phyloP scores from a whole-genome alignment of 768 basidiomycete species.

The Chalciporus pseudorubinellus region DNA sequence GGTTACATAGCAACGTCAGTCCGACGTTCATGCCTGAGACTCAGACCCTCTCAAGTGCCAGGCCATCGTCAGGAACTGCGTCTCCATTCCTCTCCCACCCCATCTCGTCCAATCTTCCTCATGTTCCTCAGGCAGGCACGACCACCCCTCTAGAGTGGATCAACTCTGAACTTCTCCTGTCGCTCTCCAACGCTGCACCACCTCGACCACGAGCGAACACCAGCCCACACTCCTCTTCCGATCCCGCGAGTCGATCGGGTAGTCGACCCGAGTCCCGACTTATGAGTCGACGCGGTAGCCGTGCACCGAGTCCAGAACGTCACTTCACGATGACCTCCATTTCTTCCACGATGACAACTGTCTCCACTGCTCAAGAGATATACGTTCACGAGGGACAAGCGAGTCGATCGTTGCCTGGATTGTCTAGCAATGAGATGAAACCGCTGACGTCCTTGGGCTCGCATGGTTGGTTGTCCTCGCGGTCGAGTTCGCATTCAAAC shows the following conservation, averaged over 20 bases:
- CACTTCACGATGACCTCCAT: conserved; percentile 11
- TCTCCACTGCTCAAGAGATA: conserved; percentile 39
- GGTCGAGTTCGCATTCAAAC: conserved; percentile 35
- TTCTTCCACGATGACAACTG: background rate
- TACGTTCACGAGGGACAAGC: conserved; percentile 52
- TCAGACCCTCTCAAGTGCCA: conserved; percentile 18
- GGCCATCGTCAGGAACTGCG: conserved; percentile 33
- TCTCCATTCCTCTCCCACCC: conserved; percentile 41
- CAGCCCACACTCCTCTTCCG: conserved; percentile 24
- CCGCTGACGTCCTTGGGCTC: conserved; percentile 52
- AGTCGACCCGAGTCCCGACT: conserved; percentile 28
- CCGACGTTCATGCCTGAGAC: conserved; percentile 29
- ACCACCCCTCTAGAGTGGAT: conserved; percentile 69
- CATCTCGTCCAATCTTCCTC: conserved; percentile 32
- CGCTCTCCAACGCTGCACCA: conserved; percentile 44
- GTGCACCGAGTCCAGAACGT: conserved; percentile 60
- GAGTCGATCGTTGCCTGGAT: conserved; percentile 48
- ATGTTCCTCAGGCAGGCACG: conserved; percentile 43
- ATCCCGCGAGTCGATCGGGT: conserved; percentile 24
- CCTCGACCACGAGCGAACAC: conserved; percentile 18
- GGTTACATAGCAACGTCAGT: conserved; percentile 45
- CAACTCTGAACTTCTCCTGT: conserved; percentile 79
- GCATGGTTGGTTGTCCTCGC: conserved; percentile 41
- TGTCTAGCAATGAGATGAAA: conserved; percentile 63
- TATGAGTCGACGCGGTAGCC: conserved; percentile 40